phyloP scores from a whole-genome alignment of 2,329 filamentous ascomycete genomes.

The Atkinsonella hypoxylon region DNA sequence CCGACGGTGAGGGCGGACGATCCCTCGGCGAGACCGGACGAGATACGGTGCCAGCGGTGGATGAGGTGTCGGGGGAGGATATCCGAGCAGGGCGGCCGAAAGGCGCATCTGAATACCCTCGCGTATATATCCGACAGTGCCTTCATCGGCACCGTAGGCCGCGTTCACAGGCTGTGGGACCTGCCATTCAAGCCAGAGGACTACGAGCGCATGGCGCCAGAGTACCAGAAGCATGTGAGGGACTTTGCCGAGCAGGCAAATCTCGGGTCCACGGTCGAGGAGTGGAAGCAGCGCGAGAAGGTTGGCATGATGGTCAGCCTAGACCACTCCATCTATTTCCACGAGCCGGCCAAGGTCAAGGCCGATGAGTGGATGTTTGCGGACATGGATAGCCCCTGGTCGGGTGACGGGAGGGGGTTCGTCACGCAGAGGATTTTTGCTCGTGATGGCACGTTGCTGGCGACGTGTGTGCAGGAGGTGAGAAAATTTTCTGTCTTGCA shows the following conservation, averaged over 20 bases:
- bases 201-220: conserved; percentile 37
- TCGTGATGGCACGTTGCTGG: conserved; percentile 58
- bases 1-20: conserved; percentile 24
- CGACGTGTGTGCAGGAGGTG: conserved; percentile 71
- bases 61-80: conserved; percentile 64
- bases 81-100: conserved; percentile 57
- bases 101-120: conserved; percentile 75
- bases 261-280: conserved; percentile 28
- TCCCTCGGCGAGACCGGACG: conserved; percentile 41
- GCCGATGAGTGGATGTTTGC: conserved; percentile 68
- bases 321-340: conserved; percentile 63
- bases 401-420: conserved; percentile 63
- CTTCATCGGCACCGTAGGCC: conserved; percentile 81
- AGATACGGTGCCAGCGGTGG: conserved; percentile 62
- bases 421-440: conserved; percentile 66
- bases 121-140: conserved; percentile 90
- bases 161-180: conserved; percentile 70
- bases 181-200: conserved; percentile 46
- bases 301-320: conserved; percentile 79
- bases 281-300: conserved; percentile 38
- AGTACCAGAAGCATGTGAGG: conserved; percentile 24
- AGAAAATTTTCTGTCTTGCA: conserved; percentile 10
- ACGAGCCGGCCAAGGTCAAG: conserved; percentile 44
- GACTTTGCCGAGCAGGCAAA: conserved; percentile 26
- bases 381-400: conserved; percentile 73